A percentile compares a stretch with the other conserved stretches of the same genome.
phyloP scores from a whole-genome alignment of 805 yeast species.

The Teunomyces stri region DNA sequence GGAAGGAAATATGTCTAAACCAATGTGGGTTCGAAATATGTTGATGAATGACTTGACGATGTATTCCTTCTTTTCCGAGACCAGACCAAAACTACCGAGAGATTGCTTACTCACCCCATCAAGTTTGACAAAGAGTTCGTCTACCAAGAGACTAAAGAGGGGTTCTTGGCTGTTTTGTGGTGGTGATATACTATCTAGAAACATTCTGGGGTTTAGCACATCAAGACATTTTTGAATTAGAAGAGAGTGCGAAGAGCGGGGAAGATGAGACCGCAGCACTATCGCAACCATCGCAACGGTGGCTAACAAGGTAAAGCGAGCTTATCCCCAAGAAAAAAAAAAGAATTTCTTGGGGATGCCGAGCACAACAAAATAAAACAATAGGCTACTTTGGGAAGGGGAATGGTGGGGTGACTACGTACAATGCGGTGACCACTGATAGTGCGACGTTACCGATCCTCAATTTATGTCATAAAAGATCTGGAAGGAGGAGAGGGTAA shows the following conservation, averaged over 20 bases:
- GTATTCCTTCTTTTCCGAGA: slow-evolving; percentile 23
- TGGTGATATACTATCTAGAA: slow-evolving; percentile 1
- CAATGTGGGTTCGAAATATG: slow-evolving; percentile 36
- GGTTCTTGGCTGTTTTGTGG: slow-evolving; percentile 43
- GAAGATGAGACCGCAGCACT: background rate
- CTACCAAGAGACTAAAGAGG: slow-evolving; percentile 37
- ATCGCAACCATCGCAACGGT: background rate
- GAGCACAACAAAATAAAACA: background rate
- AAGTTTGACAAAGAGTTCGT: slow-evolving; percentile 41
- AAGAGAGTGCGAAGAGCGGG: background rate
- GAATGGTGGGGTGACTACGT: background rate
- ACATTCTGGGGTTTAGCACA: background rate
- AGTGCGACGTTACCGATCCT: too few species aligned
- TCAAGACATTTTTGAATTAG: too few species aligned
- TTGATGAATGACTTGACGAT: slow-evolving; percentile 29
- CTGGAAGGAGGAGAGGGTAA: too few species aligned
- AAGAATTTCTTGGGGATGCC: too few species aligned
- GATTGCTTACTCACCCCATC: slow-evolving; percentile 27
- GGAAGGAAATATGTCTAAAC: slow-evolving; percentile 60
- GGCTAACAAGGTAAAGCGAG: background rate
- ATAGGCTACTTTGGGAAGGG: background rate
- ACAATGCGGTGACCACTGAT: too few species aligned
- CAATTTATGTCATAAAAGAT: too few species aligned
- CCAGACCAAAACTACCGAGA: slow-evolving; percentile 21
- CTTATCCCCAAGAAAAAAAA: background rate